Base-by-base conservation (phyloP, 225 moss, liverwort and hornwort species). In the Physcomitrium patens region DNA sequence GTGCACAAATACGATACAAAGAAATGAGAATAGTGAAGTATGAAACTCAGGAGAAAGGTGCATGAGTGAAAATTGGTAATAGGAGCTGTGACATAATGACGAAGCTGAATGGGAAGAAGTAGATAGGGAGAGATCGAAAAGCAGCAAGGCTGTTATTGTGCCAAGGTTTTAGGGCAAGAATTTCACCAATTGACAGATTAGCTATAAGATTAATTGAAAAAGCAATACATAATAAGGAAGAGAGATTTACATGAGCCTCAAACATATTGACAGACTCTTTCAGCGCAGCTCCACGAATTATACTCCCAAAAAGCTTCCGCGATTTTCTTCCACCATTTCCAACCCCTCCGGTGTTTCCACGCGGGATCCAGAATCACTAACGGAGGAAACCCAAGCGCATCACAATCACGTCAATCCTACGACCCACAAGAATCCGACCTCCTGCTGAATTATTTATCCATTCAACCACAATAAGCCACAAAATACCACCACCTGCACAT, bases 231-330 rank as follows among this genome's bases (percentile, higher is more conserved):
- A 10, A 56, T 0, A 17, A 45, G 23, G 69, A 10, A 52, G 55
- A 65, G 72, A 47, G 10, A 63, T 63, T 75, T 87, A 87, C 87
- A 69, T 87, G 87, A 84, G 84, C 84, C 81, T 87, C 87, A 42
- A 87, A 87, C 87, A 87, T 87, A 9, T 67, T 87, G 87, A 63
- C 62, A 50, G 69, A 79, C 60, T 70, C 49, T 69, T 68, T 46
- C 37, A 8, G 12, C 54, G 63, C 71, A 79, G 82, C 86, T 73
- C 49, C 80, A 75, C 43, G 56, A 55, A 71, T 53, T 82, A 79
- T 41, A 71, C 66, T 58, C 66, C 70, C 57, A 51, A 28, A 2
- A 24, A 73, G 23, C 26, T 63, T 45, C 48, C 69, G 50, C 28
- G 48, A 9, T 18, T 42, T 60, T 70, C 80, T 41, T 70, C 62